Evolutionary conservation across 1,139 yeast species (phyloP).

Genomic region (Entelexis paramagnoliae): DNA sequence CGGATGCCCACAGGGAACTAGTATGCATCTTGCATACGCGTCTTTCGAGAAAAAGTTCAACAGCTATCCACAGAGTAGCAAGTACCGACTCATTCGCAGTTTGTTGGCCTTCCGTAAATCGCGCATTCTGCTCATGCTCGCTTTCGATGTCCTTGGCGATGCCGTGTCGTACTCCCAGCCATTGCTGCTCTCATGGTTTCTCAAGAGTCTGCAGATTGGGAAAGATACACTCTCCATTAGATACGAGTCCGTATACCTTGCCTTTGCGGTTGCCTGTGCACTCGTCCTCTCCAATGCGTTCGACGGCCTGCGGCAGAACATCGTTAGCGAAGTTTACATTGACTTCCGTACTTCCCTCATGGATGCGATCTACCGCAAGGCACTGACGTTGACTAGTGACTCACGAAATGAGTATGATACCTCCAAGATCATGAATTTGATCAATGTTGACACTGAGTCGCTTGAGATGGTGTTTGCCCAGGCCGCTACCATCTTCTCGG

Average conservation of each 20-base stretch:
- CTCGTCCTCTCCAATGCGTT: conserved; percentile 7
- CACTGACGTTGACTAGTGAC: conserved; percentile 68
- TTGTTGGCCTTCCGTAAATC: conserved; percentile 1
- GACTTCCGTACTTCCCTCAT: conserved; percentile 15
- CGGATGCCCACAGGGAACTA: not conserved
- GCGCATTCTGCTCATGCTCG: conserved; percentile 2
- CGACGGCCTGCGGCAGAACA: conserved; percentile 1
- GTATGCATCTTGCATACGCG: not conserved
- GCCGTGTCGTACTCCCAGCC: conserved; percentile 17
- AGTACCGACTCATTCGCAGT: not conserved
- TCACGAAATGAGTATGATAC: conserved; percentile 57
- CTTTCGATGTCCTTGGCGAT: conserved; percentile 9
- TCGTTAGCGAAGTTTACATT: conserved; percentile 9
- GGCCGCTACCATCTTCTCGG: conserved; percentile 51
- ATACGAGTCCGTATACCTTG: conserved; percentile 7
- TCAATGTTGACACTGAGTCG: conserved; percentile 78
- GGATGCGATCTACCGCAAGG: conserved; percentile 48
- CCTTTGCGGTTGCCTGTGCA: conserved; percentile 4
- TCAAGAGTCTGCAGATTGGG: conserved; percentile 9
- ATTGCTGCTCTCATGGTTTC: conserved; percentile 7
- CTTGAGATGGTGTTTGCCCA: conserved; percentile 53
- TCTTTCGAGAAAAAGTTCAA: not conserved
- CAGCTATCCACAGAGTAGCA: not conserved
- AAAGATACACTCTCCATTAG: not conserved
- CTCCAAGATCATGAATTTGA: conserved; percentile 79